Conservation (phyloP, 179 eudicot genomes). For the Silene vulgaris region DNA sequence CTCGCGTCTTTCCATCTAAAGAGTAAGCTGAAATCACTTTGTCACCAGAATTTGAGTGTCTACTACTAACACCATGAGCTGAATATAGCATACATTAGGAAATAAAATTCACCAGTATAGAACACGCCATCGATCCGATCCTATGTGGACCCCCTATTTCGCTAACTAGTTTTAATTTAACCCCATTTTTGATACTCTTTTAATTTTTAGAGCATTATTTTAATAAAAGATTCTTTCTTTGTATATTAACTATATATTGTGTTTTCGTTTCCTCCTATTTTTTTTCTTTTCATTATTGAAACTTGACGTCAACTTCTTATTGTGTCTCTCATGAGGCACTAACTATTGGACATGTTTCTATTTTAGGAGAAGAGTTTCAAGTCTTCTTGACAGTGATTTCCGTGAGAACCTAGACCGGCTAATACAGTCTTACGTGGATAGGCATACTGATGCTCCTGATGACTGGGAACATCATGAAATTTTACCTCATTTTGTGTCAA, state of each 20-base stretch:
- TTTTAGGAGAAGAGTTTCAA: slow-evolving; percentile 90
- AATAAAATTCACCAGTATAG: too few species aligned
- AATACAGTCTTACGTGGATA: slow-evolving; percentile 84
- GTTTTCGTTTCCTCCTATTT: background rate
- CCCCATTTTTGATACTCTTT: too few species aligned
- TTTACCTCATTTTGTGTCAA: slow-evolving; percentile 51
- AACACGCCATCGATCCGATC: too few species aligned
- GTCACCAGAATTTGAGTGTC: too few species aligned
- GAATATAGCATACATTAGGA: too few species aligned
- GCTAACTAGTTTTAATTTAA: too few species aligned
- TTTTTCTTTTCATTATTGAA: background rate
- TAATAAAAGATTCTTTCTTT: background rate
- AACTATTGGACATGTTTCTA: slow-evolving; percentile 10
- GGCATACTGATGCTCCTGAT: slow-evolving; percentile 66
- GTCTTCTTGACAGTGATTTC: slow-evolving; percentile 93
- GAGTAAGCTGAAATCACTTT: too few species aligned
- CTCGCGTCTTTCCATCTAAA: too few species aligned
- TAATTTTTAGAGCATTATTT: background rate
- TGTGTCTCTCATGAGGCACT: background rate
- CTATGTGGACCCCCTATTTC: too few species aligned
- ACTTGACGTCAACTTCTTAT: background rate
- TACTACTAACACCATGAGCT: too few species aligned
- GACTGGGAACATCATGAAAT: slow-evolving; percentile 80
- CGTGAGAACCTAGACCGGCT: slow-evolving; percentile 91
- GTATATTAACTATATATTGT: background rate